phyloP scores from a whole-genome alignment of 768 basidiomycete genomes.

The Mrakia blollopis region DNA sequence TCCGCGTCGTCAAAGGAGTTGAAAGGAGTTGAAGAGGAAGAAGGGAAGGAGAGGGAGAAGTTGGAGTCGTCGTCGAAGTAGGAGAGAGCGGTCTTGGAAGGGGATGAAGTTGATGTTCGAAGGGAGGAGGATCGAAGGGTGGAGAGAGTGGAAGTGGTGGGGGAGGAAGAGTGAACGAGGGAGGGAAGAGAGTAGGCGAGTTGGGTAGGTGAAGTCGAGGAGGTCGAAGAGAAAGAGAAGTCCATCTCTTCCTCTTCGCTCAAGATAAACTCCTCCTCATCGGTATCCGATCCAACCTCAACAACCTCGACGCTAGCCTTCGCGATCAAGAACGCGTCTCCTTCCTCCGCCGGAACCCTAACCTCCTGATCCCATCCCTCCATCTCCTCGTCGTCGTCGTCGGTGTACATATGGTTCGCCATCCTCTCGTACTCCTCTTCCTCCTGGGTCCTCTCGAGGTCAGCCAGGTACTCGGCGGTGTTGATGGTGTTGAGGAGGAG shows the following conservation, averaged over 20 bases:
- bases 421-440: slow-evolving; percentile 5
- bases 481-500: slow-evolving; percentile 13
- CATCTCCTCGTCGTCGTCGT: neutral
- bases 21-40: neutral
- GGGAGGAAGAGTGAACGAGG: neutral
- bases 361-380: neutral
- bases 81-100: neutral
- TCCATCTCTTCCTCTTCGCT: neutral
- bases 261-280: neutral
- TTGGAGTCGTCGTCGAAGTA: slow-evolving; percentile 1
- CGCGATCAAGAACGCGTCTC: neutral
- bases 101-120: neutral
- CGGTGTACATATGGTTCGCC: neutral
- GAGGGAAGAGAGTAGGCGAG: slow-evolving; percentile 2
- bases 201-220: neutral
- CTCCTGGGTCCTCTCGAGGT: neutral
- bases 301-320: slow-evolving; percentile 4
- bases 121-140: neutral
- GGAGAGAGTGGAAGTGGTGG: neutral
- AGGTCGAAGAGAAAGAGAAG: neutral
- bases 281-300: neutral
- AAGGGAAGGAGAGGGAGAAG: neutral
- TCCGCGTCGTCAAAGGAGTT: neutral
- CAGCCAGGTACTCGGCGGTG: neutral
- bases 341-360: neutral